phyloP scores from a whole-genome alignment of 495 filamentous ascomycete species.

The Durotheca rogersii region DNA sequence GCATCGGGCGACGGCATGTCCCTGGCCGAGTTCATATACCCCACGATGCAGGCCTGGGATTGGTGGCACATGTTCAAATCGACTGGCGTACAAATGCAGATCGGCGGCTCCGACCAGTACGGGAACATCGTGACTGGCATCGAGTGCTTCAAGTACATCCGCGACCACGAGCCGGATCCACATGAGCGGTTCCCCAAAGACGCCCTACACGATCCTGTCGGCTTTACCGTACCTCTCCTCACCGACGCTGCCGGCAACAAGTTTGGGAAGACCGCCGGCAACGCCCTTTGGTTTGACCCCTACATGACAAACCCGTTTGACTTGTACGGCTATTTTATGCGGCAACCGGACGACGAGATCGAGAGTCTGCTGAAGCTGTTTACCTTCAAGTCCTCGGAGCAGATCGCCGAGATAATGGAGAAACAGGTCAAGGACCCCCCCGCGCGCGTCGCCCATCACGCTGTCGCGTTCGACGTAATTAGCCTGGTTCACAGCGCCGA shows the following conservation, averaged over 20 bases:
- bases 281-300: conserved; percentile 89
- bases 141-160: conserved; percentile 73
- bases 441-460: conserved; percentile 75
- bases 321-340: conserved; percentile 83
- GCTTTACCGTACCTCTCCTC: conserved; percentile 86
- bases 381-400: conserved; percentile 74
- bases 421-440: conserved; percentile 65
- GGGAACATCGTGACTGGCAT: conserved; percentile 94
- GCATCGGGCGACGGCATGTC: conserved; percentile 84
- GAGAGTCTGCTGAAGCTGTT: conserved; percentile 83
- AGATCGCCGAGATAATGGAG: conserved; percentile 64
- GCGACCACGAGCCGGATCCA: conserved; percentile 53
- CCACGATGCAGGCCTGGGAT: conserved; percentile 94
- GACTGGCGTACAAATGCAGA: conserved; percentile 73
- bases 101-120: conserved; percentile 93
- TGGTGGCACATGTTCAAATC: conserved; percentile 77
- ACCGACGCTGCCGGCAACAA: conserved; percentile 84
- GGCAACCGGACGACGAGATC: conserved; percentile 77
- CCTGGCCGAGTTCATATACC: conserved; percentile 90
- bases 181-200: conserved; percentile 29
- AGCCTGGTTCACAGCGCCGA: conserved; percentile 70
- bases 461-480: conserved; percentile 76
- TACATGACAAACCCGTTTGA: conserved; percentile 80
- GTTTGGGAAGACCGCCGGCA: conserved; percentile 93
- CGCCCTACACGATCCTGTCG: conserved; percentile 56